Evolutionary conservation across 305 asterid species (phyloP).

Genomic region (Striga hermonthica): DNA sequence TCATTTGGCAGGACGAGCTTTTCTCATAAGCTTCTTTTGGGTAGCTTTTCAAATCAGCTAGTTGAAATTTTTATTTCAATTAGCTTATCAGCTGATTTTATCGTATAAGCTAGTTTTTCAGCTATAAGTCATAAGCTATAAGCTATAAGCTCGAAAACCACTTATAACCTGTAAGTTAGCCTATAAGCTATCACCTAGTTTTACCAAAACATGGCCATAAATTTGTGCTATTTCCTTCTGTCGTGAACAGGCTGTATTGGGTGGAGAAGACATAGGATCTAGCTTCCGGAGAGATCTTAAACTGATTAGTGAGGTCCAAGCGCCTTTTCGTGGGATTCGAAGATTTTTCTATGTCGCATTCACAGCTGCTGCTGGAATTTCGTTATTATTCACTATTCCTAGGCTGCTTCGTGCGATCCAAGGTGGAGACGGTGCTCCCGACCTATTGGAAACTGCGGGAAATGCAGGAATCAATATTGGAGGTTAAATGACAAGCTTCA

Average conservation of each 20-base stretch:
- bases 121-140: too few relatives aligned
- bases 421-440: constrained; percentile 89
- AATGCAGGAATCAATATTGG: constrained; percentile 78
- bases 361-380: constrained; percentile 88
- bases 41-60: too few relatives aligned
- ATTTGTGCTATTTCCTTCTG: constrained; percentile 9
- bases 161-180: too few relatives aligned
- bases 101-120: too few relatives aligned
- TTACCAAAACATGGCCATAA: too few relatives aligned
- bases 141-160: too few relatives aligned
- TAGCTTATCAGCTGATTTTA: too few relatives aligned
- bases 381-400: constrained; percentile 71
- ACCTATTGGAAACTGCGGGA: constrained; percentile 57
- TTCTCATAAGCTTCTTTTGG: too few relatives aligned
- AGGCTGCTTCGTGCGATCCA: constrained; percentile 62
- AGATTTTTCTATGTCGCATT: constrained; percentile 84
- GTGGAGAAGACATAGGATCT: constrained; percentile 93
- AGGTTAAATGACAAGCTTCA: constrained; percentile 42
- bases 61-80: too few relatives aligned
- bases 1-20: too few relatives aligned
- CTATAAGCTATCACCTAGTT: too few relatives aligned
- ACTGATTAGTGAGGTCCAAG: constrained; percentile 97
- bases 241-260: constrained; percentile 63
- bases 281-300: constrained; percentile 93
- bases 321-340: constrained; percentile 91